phyloP scores from a whole-genome alignment of 1,139 yeast genomes.

The Yamadazyma songkhlaensis region DNA sequence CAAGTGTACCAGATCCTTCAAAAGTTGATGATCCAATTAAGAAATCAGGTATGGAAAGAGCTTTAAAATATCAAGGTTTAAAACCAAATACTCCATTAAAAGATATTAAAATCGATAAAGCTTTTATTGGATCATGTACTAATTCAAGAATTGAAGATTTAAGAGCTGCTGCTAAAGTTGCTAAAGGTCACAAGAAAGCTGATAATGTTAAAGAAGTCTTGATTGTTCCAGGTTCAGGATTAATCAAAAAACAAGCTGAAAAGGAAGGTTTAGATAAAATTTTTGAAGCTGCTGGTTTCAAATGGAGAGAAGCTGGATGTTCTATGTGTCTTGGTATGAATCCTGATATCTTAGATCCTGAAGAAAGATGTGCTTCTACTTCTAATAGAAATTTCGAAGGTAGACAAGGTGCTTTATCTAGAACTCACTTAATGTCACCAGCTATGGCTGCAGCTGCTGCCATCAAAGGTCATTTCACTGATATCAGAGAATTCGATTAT shows the following conservation, averaged over 20 bases:
- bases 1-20: conserved; percentile 85
- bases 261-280: conserved; percentile 90
- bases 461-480: conserved; percentile 84
- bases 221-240: conserved; percentile 97
- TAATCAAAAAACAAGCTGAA: conserved; percentile 91
- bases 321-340: conserved; percentile 99
- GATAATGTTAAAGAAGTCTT: conserved; percentile 75
- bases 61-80: conserved; percentile 89
- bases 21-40: conserved; percentile 69
- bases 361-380: conserved; percentile 97
- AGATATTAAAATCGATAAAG: conserved; percentile 80
- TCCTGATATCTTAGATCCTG: conserved; percentile 91
- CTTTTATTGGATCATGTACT: conserved; percentile 96
- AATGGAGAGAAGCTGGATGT: conserved; percentile 99
- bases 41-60: conserved; percentile 84
- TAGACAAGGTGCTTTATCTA: conserved; percentile 95
- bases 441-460: conserved; percentile 99
- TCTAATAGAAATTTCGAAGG: conserved; percentile 99
- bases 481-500: conserved; percentile 78
- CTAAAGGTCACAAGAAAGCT: conserved; percentile 87
- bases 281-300: conserved; percentile 89
- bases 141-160: conserved; percentile 97
- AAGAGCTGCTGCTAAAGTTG: conserved; percentile 92
- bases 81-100: conserved; percentile 75
- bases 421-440: conserved; percentile 97